These are phyloP conservation scores for Kwoniella bestiolae DNA, from an alignment of 768 basidiomycete genomes.

Conservation along the genomic window DNA sequence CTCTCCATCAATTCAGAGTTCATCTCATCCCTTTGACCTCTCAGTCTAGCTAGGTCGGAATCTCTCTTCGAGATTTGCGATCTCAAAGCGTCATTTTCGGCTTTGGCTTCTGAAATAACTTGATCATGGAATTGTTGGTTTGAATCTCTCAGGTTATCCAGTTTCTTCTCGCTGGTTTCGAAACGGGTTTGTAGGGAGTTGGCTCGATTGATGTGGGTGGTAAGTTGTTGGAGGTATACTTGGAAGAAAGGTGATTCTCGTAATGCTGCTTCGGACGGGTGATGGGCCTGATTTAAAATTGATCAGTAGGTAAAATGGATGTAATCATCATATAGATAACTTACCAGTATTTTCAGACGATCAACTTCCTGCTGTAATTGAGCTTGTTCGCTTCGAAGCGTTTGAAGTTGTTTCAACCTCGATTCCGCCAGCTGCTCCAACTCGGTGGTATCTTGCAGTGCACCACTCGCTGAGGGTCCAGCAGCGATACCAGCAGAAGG, in stretches of 20 bases:
- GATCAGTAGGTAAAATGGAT: conserved; percentile 4
- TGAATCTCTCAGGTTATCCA: conserved; percentile 34
- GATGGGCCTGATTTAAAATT: conserved; percentile 27
- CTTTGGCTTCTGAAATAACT: conserved; percentile 36
- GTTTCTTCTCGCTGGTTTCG: conserved; percentile 56
- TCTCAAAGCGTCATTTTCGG: conserved; percentile 61
- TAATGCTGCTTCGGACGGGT: conserved; percentile 47
- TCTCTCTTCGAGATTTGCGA: conserved; percentile 51
- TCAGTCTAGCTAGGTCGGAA: conserved; percentile 56
- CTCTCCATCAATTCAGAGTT: conserved; percentile 67
- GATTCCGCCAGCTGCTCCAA: conserved; percentile 45
- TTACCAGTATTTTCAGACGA: conserved; percentile 33
- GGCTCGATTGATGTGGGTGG: conserved; percentile 60
- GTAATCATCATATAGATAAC: conserved; percentile 8
- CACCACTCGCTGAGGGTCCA: conserved; percentile 10
- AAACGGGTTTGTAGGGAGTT: conserved; percentile 54
- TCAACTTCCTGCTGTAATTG: conserved; percentile 43
- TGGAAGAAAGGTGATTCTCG: conserved; percentile 61
- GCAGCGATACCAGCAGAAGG: conserved; percentile 5
- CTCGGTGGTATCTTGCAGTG: conserved; percentile 44
- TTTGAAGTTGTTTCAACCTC: conserved; percentile 40
- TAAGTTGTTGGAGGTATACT: conserved; percentile 64
- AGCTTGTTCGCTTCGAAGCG: conserved; percentile 43
- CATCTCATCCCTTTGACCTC: conserved; percentile 62
- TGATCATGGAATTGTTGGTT: conserved; percentile 47